phyloP scores from a whole-genome alignment of 148 eudicot species.

The Chenopodium suecicum region DNA sequence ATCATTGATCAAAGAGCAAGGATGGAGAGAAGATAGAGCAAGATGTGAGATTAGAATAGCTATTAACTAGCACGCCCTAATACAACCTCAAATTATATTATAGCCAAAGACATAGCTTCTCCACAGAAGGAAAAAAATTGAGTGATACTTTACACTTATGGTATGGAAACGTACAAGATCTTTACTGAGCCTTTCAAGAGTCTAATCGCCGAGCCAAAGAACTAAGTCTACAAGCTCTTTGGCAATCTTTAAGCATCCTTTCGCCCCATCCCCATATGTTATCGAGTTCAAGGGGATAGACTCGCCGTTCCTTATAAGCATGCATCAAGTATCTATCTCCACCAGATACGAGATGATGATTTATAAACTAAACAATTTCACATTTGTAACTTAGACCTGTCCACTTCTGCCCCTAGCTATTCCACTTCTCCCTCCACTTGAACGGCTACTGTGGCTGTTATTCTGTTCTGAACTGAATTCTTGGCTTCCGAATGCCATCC shows the following conservation, averaged over 20 bases:
- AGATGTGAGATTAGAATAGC: background rate
- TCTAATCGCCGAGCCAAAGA: slow-evolving; percentile 9
- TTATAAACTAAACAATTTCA: background rate
- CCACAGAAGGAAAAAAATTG: background rate
- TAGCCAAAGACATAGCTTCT: slow-evolving; percentile 8
- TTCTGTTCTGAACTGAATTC: slow-evolving; percentile 60
- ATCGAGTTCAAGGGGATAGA: slow-evolving; percentile 2
- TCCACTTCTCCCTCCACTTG: slow-evolving; percentile 38
- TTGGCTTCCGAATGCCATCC: slow-evolving; percentile 94
- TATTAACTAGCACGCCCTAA: slow-evolving; percentile 2
- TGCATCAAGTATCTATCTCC: slow-evolving; percentile 10
- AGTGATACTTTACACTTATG: slow-evolving; percentile 10
- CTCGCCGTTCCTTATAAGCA: slow-evolving; percentile 2
- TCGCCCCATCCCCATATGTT: background rate
- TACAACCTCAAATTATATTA: slow-evolving; percentile 19
- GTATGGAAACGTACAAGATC: background rate
- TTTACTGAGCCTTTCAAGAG: slow-evolving; percentile 4
- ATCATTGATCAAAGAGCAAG: background rate
- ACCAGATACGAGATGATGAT: background rate
- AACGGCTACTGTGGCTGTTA: slow-evolving; percentile 56
- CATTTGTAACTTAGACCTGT: slow-evolving; percentile 13
- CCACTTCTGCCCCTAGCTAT: slow-evolving; percentile 23
- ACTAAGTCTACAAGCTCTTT: background rate
- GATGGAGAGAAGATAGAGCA: background rate
- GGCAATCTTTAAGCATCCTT: slow-evolving; percentile 14